These are phyloP conservation scores for Serendipita sp. DNA, from an alignment of 768 basidiomycete species.

Conservation along the genomic window DNA sequence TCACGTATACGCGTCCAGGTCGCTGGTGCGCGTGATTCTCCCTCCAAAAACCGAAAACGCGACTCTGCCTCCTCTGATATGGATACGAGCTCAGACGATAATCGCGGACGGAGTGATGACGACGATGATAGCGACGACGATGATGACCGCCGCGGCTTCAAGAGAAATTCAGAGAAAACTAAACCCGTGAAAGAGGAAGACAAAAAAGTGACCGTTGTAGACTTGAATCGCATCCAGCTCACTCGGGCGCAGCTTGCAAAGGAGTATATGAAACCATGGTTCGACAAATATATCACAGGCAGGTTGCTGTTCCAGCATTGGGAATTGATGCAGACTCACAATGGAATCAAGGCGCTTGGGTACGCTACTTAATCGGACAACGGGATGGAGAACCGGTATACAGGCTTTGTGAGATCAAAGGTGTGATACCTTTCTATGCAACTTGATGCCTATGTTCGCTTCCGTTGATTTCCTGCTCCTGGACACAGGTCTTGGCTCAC, in stretches of 20 bases:
- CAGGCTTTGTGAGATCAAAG: slow-evolving; percentile 62
- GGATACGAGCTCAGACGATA: slow-evolving; percentile 59
- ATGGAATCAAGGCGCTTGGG: slow-evolving; percentile 50
- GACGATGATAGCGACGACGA: slow-evolving; percentile 36
- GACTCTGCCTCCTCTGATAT: slow-evolving; percentile 66
- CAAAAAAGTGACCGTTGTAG: slow-evolving; percentile 36
- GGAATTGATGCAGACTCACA: background rate
- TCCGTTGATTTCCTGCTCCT: slow-evolving; percentile 24
- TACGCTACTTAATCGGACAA: slow-evolving; percentile 63
- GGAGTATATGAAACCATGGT: slow-evolving; percentile 62
- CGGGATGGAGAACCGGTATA: slow-evolving; percentile 41
- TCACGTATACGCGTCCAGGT: slow-evolving; percentile 2
- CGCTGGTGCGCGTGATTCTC: background rate
- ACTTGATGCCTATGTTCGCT: slow-evolving; percentile 7
- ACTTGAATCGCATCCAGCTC: slow-evolving; percentile 46
- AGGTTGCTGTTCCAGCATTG: slow-evolving; percentile 12
- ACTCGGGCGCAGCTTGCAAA: slow-evolving; percentile 57
- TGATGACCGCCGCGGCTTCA: background rate
- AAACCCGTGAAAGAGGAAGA: slow-evolving; percentile 62
- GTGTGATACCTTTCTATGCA: slow-evolving; percentile 30
- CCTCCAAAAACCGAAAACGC: slow-evolving; percentile 19
- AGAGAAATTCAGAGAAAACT: slow-evolving; percentile 28
- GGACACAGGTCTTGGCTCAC: slow-evolving; percentile 23
- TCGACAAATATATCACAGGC: slow-evolving; percentile 72
- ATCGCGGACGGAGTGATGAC: slow-evolving; percentile 42